Evolutionary conservation across 2,329 filamentous ascomycete genomes (phyloP).

Genomic region (Akanthomyces lecanii): DNA sequence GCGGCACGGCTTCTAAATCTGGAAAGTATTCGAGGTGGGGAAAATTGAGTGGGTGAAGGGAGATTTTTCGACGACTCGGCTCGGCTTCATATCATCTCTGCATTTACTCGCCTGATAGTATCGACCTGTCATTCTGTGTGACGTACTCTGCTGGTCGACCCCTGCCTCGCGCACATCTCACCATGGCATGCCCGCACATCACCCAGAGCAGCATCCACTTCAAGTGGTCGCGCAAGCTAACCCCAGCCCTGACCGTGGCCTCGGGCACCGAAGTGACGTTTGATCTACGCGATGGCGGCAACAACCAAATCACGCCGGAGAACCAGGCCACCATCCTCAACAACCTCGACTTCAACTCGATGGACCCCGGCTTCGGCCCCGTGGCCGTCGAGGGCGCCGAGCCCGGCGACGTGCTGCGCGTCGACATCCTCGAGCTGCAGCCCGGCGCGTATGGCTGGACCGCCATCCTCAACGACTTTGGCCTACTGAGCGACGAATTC

Average conservation of each 20-base stretch:
- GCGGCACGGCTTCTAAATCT: neutral
- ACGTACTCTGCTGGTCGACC: neutral
- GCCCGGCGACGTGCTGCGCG: slow-evolving; percentile 48
- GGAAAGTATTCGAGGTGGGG: neutral
- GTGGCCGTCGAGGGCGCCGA: slow-evolving; percentile 45
- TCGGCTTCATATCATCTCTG: neutral
- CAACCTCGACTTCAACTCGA: slow-evolving; percentile 37
- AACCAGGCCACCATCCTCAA: slow-evolving; percentile 38
- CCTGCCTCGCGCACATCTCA: neutral
- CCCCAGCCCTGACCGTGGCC: slow-evolving; percentile 42
- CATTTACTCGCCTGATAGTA: neutral
- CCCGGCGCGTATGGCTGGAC: slow-evolving; percentile 49
- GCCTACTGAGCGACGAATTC: slow-evolving; percentile 47
- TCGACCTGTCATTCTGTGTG: neutral
- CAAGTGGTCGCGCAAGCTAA: slow-evolving; percentile 45
- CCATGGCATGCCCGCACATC: slow-evolving; percentile 25
- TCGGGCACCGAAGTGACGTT: slow-evolving; percentile 46
- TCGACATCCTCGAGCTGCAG: slow-evolving; percentile 45
- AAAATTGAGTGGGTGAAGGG: neutral
- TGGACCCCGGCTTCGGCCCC: slow-evolving; percentile 49
- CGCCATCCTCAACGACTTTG: slow-evolving; percentile 46
- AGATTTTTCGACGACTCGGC: neutral
- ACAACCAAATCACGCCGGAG: slow-evolving; percentile 43
- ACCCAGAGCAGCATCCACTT: slow-evolving; percentile 34
- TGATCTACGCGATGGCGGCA: slow-evolving; percentile 46